Conservation (phyloP, 2,329 filamentous ascomycete genomes). For the Phialophora verrucosa region DNA sequence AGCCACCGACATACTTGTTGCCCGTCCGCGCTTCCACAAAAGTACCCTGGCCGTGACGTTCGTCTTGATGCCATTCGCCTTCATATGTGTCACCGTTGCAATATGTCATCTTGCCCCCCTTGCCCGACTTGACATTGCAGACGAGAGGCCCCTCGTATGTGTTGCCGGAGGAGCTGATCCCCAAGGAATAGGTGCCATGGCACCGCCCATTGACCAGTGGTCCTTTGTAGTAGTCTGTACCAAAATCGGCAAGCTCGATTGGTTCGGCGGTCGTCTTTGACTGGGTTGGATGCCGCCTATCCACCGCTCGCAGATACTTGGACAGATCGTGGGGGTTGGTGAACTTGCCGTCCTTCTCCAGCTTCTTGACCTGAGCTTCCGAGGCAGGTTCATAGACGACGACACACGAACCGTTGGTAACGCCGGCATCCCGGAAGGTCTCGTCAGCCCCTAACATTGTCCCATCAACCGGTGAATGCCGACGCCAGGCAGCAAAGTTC, state of each 20-base stretch:
- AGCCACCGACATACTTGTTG: conserved; percentile 67
- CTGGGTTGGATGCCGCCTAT: conserved; percentile 34
- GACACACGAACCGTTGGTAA: conserved; percentile 49
- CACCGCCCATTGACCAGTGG: conserved; percentile 56
- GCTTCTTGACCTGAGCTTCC: conserved; percentile 41
- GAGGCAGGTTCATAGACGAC: conserved; percentile 50
- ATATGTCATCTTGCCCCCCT: conserved; percentile 62
- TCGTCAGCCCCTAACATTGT: conserved; percentile 43
- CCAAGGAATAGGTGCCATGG: conserved; percentile 60
- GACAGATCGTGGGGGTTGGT: conserved; percentile 30
- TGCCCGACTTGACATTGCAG: conserved; percentile 59
- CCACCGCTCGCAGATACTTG: conserved; percentile 32
- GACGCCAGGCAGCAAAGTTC: conserved; percentile 53
- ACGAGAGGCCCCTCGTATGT: conserved; percentile 63
- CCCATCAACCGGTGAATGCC: conserved; percentile 43
- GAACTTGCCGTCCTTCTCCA: conserved; percentile 43
- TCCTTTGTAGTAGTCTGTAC: conserved; percentile 61
- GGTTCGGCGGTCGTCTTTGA: conserved; percentile 33
- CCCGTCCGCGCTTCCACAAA: conserved; percentile 62
- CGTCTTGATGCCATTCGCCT: conserved; percentile 54
- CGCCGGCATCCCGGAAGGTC: conserved; percentile 34
- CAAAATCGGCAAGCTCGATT: conserved; percentile 59
- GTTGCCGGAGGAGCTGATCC: conserved; percentile 60
- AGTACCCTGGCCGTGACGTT: conserved; percentile 62
- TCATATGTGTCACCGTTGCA: conserved; percentile 58